These are phyloP conservation scores for Tetrahymena borealis DNA, from an alignment of 73 alveolate genomes.

Conservation along the genomic window DNA sequence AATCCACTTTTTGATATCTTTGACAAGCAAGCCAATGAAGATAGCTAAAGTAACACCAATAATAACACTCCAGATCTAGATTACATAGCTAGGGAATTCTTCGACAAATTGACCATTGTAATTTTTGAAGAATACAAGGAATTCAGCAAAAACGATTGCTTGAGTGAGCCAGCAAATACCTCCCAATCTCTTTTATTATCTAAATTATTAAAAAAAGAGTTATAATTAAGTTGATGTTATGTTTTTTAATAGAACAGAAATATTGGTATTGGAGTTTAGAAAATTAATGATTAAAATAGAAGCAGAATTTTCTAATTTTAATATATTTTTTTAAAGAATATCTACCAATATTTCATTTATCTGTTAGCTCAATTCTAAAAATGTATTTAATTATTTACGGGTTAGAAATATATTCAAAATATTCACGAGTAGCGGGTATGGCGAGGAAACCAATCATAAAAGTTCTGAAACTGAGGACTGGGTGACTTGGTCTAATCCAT, in stretches of 20 bases:
- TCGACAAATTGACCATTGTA: slow-evolving; percentile 25
- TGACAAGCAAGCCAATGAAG: not conserved
- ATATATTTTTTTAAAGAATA: too few relatives aligned
- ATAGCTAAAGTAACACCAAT: not conserved
- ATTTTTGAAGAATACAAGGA: slow-evolving; percentile 19
- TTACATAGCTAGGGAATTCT: slow-evolving; percentile 19
- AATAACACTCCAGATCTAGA: not conserved
- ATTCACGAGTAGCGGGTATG: slow-evolving; percentile 40
- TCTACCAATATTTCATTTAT: not conserved
- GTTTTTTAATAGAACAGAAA: too few relatives aligned
- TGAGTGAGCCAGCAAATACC: slow-evolving; percentile 35
- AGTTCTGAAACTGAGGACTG: slow-evolving; percentile 24
- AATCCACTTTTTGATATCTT: not conserved
- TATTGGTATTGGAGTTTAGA: not conserved
- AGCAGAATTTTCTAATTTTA: not conserved
- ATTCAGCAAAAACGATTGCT: slow-evolving; percentile 21
- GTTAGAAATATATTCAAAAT: slow-evolving; percentile 21
- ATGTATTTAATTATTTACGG: slow-evolving; percentile 4
- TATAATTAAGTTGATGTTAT: too few relatives aligned
- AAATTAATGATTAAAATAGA: not conserved
- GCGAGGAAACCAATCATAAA: slow-evolving; percentile 36
- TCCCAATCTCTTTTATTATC: slow-evolving; percentile 33
- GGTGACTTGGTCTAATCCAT: slow-evolving; percentile 15
- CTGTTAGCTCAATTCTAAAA: not conserved
- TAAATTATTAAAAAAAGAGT: too few relatives aligned